Base-by-base conservation (phyloP, 78 protist genomes). In the Emiliania huxleyi region DNA sequence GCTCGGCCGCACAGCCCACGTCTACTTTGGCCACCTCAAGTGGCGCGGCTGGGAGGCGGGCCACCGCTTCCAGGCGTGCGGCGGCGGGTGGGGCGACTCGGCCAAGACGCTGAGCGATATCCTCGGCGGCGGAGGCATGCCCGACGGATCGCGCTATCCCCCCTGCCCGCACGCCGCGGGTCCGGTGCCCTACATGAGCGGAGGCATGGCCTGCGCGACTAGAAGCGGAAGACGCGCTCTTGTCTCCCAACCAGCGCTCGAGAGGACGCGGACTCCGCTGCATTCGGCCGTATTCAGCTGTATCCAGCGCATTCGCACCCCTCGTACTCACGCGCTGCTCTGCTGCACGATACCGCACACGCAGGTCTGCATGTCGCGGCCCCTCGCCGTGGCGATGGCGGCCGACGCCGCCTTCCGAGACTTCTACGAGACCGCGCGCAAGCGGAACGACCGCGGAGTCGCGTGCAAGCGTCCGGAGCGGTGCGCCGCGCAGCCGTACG, bases 51-150 rank as follows among this genome's bases (percentile, higher is more conserved):
- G 89, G 89, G 33, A 81, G 18, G 48, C 23, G 23, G 52, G 52
- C 49, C 37, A 29, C 56, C 52, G 52, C 3, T 81, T 81, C 89
- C 89, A 81, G 55, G 89, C 89, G 56, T 81, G 89, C 38, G 89
- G 89, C 55, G 85, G 85, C 42, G 26, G n/a, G 48, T 77, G 85
- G 85, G 85, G 85, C 29, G 48, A 37, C 85, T 45, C 85, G 44
- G 19, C 56, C 56, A 42, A 43, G 56, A 44, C 56, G 35, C 40
- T 11, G 33, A 22, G 19, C 35, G 56, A 26, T 26, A 44, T 44
- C 15, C 40, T 44, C 26, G 40, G 29, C 25, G 89, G 89, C 40
- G 56, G 55, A 21, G 42, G 0, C 29, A 2, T 81, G 29, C 55
- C 23, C 33, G 85, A 26, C 29, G 85, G 48, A 2, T 40, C 44